Conservation (phyloP, 331 rosid genomes). For the Quercus phellos region DNA sequence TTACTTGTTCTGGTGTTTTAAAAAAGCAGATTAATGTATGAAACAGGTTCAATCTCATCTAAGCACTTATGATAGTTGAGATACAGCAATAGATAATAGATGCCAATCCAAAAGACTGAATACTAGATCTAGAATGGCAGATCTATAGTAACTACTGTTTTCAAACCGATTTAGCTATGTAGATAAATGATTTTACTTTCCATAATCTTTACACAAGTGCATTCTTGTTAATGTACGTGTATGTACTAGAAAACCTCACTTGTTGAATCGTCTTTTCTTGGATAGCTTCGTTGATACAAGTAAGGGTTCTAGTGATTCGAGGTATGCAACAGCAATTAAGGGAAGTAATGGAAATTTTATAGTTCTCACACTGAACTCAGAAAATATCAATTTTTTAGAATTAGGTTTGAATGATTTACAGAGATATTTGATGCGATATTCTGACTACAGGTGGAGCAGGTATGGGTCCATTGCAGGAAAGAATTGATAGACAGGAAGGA, state of each 20-base stretch:
- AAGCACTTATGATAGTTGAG: neutral
- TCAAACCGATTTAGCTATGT: neutral
- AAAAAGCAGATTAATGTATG: neutral
- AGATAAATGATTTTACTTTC: neutral
- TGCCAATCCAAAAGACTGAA: neutral
- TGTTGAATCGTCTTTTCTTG: neutral
- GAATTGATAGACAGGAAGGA: slow-evolving; percentile 37
- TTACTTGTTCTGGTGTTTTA: neutral
- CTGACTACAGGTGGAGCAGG: slow-evolving; percentile 43
- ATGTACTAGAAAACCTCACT: neutral
- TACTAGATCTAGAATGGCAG: neutral
- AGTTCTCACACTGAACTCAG: neutral
- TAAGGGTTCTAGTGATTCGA: neutral
- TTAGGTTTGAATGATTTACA: slow-evolving; percentile 12
- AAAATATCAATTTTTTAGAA: neutral
- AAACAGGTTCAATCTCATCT: neutral
- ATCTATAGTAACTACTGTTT: neutral
- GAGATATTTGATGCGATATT: slow-evolving; percentile 12
- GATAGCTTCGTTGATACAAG: neutral
- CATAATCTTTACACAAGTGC: neutral
- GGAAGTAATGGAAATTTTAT: neutral
- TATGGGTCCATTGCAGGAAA: slow-evolving; percentile 51
- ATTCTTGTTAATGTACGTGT: neutral
- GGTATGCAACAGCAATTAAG: neutral
- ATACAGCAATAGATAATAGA: neutral